phyloP scores from a whole-genome alignment of 2,329 filamentous ascomycete genomes.

The Fusarium papillatum region DNA sequence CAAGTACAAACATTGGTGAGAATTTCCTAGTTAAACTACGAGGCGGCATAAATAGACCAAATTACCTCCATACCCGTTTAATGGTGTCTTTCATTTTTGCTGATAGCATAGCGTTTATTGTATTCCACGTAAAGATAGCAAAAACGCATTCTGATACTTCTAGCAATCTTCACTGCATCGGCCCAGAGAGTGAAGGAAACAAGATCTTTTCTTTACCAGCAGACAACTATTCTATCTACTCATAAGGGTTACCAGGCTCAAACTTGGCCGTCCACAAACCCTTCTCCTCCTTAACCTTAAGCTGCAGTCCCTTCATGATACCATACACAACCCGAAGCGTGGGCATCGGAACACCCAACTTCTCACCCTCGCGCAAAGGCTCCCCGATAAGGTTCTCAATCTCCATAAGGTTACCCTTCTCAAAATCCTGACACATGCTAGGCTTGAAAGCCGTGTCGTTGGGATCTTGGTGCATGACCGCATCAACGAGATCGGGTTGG shows the following conservation, averaged over 20 bases:
- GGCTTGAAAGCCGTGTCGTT: conserved; percentile 62
- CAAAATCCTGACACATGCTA: conserved; percentile 67
- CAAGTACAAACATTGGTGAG: no score
- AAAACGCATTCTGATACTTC: no score
- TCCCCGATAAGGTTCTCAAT: conserved; percentile 67
- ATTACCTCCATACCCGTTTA: no score
- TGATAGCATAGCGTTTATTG: no score
- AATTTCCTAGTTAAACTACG: no score
- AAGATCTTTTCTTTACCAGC: background rate
- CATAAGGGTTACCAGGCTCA: conserved; percentile 39
- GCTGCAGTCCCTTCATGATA: conserved; percentile 61
- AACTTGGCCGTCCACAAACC: conserved; percentile 47
- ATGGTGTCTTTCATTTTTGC: no score
- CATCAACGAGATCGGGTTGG: conserved; percentile 56
- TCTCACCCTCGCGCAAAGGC: conserved; percentile 61
- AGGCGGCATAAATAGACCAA: no score
- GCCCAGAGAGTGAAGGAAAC: background rate
- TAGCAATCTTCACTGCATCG: background rate
- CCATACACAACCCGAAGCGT: conserved; percentile 63
- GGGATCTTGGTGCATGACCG: conserved; percentile 63
- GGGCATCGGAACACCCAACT: conserved; percentile 61
- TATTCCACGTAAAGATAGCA: no score
- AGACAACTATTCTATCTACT: background rate
- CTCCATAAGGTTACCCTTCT: conserved; percentile 58
- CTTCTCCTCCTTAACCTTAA: conserved; percentile 48